Conservation (phyloP, 1,139 yeast species). For the Yamadazyma diddensiae region DNA sequence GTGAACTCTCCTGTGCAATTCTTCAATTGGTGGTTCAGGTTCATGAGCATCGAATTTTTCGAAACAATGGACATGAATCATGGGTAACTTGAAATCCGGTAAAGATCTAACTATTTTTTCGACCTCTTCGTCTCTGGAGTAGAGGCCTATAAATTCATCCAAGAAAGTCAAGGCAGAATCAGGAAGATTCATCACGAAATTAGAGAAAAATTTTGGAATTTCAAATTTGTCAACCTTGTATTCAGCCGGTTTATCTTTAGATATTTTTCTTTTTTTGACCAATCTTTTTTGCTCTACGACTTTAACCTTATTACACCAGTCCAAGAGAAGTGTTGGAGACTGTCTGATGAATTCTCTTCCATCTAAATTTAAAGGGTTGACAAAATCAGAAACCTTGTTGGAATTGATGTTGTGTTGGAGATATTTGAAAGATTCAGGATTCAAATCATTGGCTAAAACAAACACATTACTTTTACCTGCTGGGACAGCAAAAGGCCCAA, state of each 20-base stretch:
- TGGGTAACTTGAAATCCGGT: slow-evolving; percentile 62
- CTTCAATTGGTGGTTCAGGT: slow-evolving; percentile 66
- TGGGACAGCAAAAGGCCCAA: slow-evolving; percentile 97
- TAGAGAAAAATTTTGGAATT: slow-evolving; percentile 62
- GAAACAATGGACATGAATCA: slow-evolving; percentile 86
- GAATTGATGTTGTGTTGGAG: slow-evolving; percentile 59
- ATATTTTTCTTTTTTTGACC: slow-evolving; percentile 32
- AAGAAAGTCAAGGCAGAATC: slow-evolving; percentile 88
- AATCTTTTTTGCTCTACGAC: slow-evolving; percentile 26
- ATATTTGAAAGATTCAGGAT: slow-evolving; percentile 79
- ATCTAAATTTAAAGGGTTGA: slow-evolving; percentile 66
- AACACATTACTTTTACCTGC: slow-evolving; percentile 82
- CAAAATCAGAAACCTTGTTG: slow-evolving; percentile 64
- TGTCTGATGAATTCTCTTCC: slow-evolving; percentile 76
- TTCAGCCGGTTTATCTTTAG: slow-evolving; percentile 25
- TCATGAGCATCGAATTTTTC: slow-evolving; percentile 73
- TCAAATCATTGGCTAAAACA: slow-evolving; percentile 89
- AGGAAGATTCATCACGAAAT: slow-evolving; percentile 94
- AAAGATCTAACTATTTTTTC: slow-evolving; percentile 27
- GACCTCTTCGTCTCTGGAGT: slow-evolving; percentile 36
- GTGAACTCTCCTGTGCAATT: slow-evolving; percentile 62
- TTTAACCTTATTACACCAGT: slow-evolving; percentile 28
- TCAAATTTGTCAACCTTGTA: slow-evolving; percentile 25
- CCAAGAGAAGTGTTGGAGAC: slow-evolving; percentile 51
- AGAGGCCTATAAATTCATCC: slow-evolving; percentile 72